Base-by-base conservation (phyloP, 2,329 filamentous ascomycete species). In the Chaetomium sp. region DNA sequence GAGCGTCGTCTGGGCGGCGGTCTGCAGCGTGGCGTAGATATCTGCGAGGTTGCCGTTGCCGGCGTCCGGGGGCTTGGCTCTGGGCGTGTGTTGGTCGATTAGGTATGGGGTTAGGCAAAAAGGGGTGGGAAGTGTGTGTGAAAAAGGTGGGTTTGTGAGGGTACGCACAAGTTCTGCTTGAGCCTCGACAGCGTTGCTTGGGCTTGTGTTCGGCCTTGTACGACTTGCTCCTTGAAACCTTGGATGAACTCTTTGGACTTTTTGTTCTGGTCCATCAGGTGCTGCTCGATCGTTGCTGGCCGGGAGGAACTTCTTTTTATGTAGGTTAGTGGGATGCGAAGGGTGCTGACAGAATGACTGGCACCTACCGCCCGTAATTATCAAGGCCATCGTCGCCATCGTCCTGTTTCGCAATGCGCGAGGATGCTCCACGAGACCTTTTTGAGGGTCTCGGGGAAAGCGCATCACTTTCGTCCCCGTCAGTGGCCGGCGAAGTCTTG, bases 181-280 rank as follows among this genome's bases (percentile, higher is more conserved):
- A 71, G 70, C 38, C 69, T 62, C 45, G 67, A 59, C 16, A 75
- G 67, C 10, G 70, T 69, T 13, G 61, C 57, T 10, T 67, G 69
- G 2, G 73, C 49, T 12, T 70, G 65, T 6, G 71, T 60, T 25
- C 58, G 65, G 13, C 70, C 67, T 29, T 70, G 65, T 33, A 65
- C 62, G n/a, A 74, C 66, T 21, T 71, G 65, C 19, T 63, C 65
- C 35, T 67, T 65, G 53, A 75, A 77, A 2, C 60, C 51, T 38
- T 71, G 73, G 38, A 77, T 63, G 57, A 73, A 74, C 1, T 66
- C 58, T 64, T 75, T 74, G 8, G 75, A 74, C 47, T 71, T 72
- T 2, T 56, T 60, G 12, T 61, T 71, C 63, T 75, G 73, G 4
- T 70, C 67, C 58, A 72, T 70, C 31, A 72, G 70, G 50, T 72